Conservation (phyloP, 2,329 filamentous ascomycete genomes). For the Diplodia intermedia region DNA sequence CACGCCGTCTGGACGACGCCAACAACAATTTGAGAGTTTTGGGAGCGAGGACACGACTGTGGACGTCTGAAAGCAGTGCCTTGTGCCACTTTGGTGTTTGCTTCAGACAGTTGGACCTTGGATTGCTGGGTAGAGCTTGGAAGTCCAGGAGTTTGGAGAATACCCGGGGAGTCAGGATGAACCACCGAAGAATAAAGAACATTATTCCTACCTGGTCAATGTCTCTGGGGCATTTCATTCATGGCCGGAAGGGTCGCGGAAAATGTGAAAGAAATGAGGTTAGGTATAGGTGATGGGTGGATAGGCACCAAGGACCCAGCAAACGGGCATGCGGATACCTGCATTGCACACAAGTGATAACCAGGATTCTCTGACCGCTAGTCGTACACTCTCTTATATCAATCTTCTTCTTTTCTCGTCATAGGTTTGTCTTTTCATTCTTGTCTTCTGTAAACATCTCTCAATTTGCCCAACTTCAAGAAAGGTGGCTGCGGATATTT, state of each 20-base stretch:
- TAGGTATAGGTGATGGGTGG: neutral
- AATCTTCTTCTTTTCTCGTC: neutral
- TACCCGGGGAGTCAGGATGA: neutral
- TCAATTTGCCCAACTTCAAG: no score
- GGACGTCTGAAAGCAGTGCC: neutral
- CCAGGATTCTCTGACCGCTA: neutral
- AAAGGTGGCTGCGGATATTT: neutral
- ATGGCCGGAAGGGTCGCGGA: neutral
- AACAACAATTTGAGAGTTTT: neutral
- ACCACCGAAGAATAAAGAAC: neutral
- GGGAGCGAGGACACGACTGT: constrained; percentile 13
- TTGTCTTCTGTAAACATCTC: neutral
- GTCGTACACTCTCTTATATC: neutral
- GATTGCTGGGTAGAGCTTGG: neutral
- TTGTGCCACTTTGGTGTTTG: neutral
- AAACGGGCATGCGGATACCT: neutral
- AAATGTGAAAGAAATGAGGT: neutral
- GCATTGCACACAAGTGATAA: neutral
- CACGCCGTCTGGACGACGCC: constrained; percentile 33
- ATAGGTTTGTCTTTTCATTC: neutral
- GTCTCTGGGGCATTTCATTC: neutral
- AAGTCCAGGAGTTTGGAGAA: neutral
- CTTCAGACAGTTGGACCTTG: neutral
- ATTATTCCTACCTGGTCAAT: neutral
- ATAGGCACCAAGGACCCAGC: neutral